phyloP scores from a whole-genome alignment of 805 yeast genomes.

The Wickerhamomyces ciferrii region DNA sequence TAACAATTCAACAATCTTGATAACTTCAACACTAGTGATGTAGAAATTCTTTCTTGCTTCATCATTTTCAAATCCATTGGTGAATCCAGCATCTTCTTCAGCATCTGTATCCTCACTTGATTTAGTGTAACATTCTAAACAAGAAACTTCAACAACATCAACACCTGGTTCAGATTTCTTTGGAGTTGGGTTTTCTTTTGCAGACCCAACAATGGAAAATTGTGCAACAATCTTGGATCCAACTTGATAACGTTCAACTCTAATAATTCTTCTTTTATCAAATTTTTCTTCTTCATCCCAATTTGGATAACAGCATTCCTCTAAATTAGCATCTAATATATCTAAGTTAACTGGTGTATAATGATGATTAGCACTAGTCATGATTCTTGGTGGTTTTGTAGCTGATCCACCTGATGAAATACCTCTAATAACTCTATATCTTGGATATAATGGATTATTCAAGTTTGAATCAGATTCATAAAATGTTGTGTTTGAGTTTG shows the following conservation, averaged over 20 bases:
- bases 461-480: not conserved
- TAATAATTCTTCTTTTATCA: slow-evolving; percentile 52
- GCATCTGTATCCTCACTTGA: slow-evolving; percentile 26
- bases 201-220: slow-evolving; percentile 48
- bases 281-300: slow-evolving; percentile 42
- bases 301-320: slow-evolving; percentile 43
- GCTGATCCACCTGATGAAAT: slow-evolving; percentile 53
- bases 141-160: slow-evolving; percentile 54
- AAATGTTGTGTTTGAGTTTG: not conserved
- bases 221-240: slow-evolving; percentile 41
- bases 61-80: slow-evolving; percentile 22
- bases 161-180: slow-evolving; percentile 33
- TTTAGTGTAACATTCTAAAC: slow-evolving; percentile 40
- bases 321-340: slow-evolving; percentile 38
- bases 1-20: slow-evolving; percentile 56
- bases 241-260: slow-evolving; percentile 50
- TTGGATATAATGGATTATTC: not conserved
- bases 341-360: slow-evolving; percentile 43
- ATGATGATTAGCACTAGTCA: slow-evolving; percentile 22
- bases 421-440: slow-evolving; percentile 47
- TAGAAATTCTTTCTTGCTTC: slow-evolving; percentile 25
- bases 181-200: slow-evolving; percentile 39
- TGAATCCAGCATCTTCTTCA: slow-evolving; percentile 15
- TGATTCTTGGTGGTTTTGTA: slow-evolving; percentile 46
- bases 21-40: slow-evolving; percentile 64